Evolutionary conservation across 2,329 filamentous ascomycete species (phyloP), one percentile per base, ranked within the genome.

Genomic region (Didymella exigua): DNA sequence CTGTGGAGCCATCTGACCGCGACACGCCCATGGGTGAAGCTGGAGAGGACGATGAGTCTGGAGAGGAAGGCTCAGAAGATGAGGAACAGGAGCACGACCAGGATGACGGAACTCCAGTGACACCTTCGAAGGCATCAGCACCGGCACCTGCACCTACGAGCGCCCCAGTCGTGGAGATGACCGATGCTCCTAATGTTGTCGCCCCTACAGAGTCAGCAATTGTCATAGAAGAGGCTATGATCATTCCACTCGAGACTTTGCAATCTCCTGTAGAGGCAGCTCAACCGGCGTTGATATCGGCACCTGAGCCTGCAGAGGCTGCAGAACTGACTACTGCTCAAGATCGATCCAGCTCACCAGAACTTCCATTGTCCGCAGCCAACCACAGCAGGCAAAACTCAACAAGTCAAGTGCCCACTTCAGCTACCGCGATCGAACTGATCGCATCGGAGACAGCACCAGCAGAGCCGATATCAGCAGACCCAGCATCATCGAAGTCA

Each of bases 81-180:
- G 78, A 79, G n/a, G 78, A 79, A 13, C 74, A 78, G 16, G 73
- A 73, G 27, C 80, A 79, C 60, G 79, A 73, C 27, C 80, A 80
- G 60, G 79, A 78, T 26, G 76, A 77, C n/a, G 78, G 78, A 45
- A 78, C 79, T 6, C 76, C 79, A 30, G 72, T 59, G 48, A 63
- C 59, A 48, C 74, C 65, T 57, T 70, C 62, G 54, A 75, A 59
- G 47, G 49, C 59, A n/a, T 41, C 60, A 16, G 13, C 36, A 54
- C 75, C 56, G 45, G 49, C 59, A 21, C 41, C 36, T 43, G 58
- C 61, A 40, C 45, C 63, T 1, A 59, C 46, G n/a, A 57, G 52
- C 38, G 57, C 31, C 31, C 56, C 57, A n/a, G 46, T 49, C 8
- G 30, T 56, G 19, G 66, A 71, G 13, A 45, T 51, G 14, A 49